Conservation (phyloP, 257 asterid species). For the Ilex aquifolium region DNA sequence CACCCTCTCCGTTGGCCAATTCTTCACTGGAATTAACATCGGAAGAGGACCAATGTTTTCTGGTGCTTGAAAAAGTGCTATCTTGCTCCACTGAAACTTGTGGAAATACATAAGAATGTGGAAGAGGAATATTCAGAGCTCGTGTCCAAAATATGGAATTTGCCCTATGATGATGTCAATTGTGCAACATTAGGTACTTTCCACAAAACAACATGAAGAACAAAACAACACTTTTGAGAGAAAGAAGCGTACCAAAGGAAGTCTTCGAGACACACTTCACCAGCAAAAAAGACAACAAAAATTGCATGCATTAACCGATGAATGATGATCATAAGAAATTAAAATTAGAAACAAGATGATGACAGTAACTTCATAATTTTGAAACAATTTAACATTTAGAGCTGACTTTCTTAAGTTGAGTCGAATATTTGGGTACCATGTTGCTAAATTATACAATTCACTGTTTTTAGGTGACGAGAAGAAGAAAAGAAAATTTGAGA, state of each 20-base stretch:
- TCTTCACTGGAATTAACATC: slow-evolving; percentile 30
- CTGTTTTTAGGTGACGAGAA: too few species aligned
- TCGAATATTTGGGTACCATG: background rate
- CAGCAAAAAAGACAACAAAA: slow-evolving; percentile 39
- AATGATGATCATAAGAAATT: slow-evolving; percentile 10
- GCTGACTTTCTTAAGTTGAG: too few species aligned
- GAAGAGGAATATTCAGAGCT: slow-evolving; percentile 84
- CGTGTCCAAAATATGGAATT: slow-evolving; percentile 96
- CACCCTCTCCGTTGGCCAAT: slow-evolving; percentile 30
- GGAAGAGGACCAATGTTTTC: slow-evolving; percentile 20
- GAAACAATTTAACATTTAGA: background rate
- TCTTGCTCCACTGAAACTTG: slow-evolving; percentile 33
- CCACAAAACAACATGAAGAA: slow-evolving; percentile 4
- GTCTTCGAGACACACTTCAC: slow-evolving; percentile 78
- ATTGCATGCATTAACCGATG: slow-evolving; percentile 8
- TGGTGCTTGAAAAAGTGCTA: slow-evolving; percentile 8
- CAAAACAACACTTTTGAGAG: slow-evolving; percentile 7
- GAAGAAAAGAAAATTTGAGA: too few species aligned
- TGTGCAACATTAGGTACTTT: slow-evolving; percentile 23
- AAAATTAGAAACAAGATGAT: background rate
- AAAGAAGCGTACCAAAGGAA: slow-evolving; percentile 68
- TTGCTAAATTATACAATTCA: background rate
- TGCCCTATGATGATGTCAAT: slow-evolving; percentile 59
- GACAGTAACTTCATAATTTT: background rate
- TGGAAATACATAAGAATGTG: slow-evolving; percentile 47